Base-by-base conservation (phyloP, 192 early-diverging fungal genomes). In the Rhizoclosmatium globosum region DNA sequence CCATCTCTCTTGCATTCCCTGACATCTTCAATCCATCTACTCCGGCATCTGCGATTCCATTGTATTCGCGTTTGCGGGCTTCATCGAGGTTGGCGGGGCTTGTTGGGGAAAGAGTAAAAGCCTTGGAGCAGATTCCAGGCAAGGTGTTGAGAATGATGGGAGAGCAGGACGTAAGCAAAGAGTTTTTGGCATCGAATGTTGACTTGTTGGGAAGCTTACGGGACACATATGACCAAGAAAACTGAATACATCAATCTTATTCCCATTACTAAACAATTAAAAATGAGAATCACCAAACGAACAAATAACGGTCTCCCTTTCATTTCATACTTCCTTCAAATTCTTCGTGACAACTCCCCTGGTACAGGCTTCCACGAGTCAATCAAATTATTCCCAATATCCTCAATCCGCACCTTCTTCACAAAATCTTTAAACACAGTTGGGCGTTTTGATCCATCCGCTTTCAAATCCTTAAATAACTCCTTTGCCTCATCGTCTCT, bases 391-490 rank as follows among this genome's bases (percentile, higher is more conserved):
- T 70, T 72, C 9, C 77, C 77, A 13, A 79, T 68, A 7, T 79
- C 69, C 53, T 61, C 68, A 1, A n/a, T 17, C 31, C 38, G 75
- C 39, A 42, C 57, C 57, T 67, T 64, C 47, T 71, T 79, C 9
- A 79, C 43, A 42, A 71, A 79, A 19, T 79, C 77, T 47, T 71
- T 79, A 13, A 47, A 79, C 6, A 31, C n/a, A 15, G 67, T 6
- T n/a, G 68, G 69, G 42, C 77, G 21, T 57, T 71, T 71, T 13
- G 17, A 19, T n/a, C 77, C 77, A 46, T 79, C 77, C 17, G 19
- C 58, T 43, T 71, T 79, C 17, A 71, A 11, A 58, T 70, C 67
- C 68, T 70, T 71, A 58, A 71, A 79, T 41, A 79, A 45, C 41
- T 57, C 58, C 21, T 46, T 70, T 11, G 77, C 61, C 6, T 79